phyloP scores from a whole-genome alignment of 192 early-diverging fungal genomes.

The Coemansia sp. region DNA sequence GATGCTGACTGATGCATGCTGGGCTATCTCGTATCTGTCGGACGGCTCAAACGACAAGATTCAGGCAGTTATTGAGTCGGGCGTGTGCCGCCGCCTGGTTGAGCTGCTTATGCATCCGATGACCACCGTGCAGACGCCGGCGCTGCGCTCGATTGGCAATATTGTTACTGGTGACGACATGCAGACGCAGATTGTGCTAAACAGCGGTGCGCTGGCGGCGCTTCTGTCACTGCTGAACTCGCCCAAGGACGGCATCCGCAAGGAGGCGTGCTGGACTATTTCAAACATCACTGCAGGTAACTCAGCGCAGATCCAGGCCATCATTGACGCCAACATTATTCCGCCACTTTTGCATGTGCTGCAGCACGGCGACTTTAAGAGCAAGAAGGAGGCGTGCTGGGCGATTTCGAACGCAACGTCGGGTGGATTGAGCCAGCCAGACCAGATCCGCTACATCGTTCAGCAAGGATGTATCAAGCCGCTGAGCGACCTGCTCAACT shows the following conservation, averaged over 20 bases:
- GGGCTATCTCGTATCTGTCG: slow-evolving; percentile 99
- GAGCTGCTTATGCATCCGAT: slow-evolving; percentile 88
- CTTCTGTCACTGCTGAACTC: slow-evolving; percentile 80
- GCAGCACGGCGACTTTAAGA: slow-evolving; percentile 91
- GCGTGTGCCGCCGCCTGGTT: slow-evolving; percentile 90
- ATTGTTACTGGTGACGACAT: slow-evolving; percentile 98
- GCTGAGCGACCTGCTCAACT: slow-evolving; percentile 87
- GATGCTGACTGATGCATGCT: slow-evolving; percentile 97
- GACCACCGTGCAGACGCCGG: slow-evolving; percentile 92
- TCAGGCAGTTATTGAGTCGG: slow-evolving; percentile 94
- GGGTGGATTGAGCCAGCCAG: slow-evolving; percentile 84
- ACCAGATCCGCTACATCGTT: slow-evolving; percentile 93
- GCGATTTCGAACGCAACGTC: slow-evolving; percentile 98
- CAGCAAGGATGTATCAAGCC: slow-evolving; percentile 91
- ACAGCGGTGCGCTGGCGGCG: slow-evolving; percentile 80
- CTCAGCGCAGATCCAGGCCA: slow-evolving; percentile 86
- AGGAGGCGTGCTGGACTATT: slow-evolving; percentile 99
- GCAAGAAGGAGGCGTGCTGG: slow-evolving; percentile 99
- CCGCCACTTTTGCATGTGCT: slow-evolving; percentile 88
- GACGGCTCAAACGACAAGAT: slow-evolving; percentile 98
- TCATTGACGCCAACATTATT: slow-evolving; percentile 94
- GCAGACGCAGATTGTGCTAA: slow-evolving; percentile 95
- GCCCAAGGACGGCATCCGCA: slow-evolving; percentile 93
- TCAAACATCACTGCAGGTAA: slow-evolving; percentile 99
- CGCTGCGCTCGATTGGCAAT: slow-evolving; percentile 95